A percentile compares a stretch with the other conserved stretches of the same genome.
These are phyloP conservation scores for Nicotiana tabacum DNA, from an alignment of 257 asterid genomes.

Conservation along the genomic window DNA sequence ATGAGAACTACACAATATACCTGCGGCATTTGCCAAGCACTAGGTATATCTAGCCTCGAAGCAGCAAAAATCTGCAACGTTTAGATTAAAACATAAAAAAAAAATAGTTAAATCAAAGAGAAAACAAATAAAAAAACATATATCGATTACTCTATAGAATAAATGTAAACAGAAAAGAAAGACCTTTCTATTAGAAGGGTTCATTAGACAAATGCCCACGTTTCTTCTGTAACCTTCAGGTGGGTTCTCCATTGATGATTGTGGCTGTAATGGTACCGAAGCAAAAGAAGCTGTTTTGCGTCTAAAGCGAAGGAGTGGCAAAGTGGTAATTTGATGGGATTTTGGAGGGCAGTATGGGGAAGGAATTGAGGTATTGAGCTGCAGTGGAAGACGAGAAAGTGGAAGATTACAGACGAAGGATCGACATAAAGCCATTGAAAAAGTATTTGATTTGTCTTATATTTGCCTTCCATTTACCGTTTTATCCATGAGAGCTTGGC, in stretches of 20 bases:
- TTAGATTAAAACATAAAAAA: background rate
- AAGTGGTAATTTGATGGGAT: conserved; percentile 25
- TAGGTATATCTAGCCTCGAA: conserved; percentile 90
- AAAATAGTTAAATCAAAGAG: background rate
- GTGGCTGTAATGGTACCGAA: conserved; percentile 4
- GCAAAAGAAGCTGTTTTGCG: conserved; percentile 22
- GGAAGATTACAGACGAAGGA: conserved; percentile 31
- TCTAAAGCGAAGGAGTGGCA: conserved; percentile 11
- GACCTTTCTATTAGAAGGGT: conserved; percentile 61
- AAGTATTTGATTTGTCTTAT: too few species aligned
- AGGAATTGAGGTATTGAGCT: conserved; percentile 15
- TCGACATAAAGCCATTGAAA: conserved; percentile 45
- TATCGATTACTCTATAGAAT: background rate
- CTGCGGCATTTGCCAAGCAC: conserved; percentile 99
- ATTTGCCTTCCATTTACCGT: too few species aligned
- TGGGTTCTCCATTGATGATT: conserved; percentile 68
- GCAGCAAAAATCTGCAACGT: conserved; percentile 76
- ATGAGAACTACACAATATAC: conserved; percentile 30
- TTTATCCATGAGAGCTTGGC: too few species aligned
- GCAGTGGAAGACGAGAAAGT: conserved; percentile 22
- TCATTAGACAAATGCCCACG: conserved; percentile 88
- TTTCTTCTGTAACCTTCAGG: conserved; percentile 85
- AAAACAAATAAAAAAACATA: background rate
- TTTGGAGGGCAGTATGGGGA: conserved; percentile 22
- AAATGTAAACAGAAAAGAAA: too few species aligned